These are phyloP conservation scores for Vigna radiata DNA, from an alignment of 306 rosid species.

Conservation along the genomic window DNA sequence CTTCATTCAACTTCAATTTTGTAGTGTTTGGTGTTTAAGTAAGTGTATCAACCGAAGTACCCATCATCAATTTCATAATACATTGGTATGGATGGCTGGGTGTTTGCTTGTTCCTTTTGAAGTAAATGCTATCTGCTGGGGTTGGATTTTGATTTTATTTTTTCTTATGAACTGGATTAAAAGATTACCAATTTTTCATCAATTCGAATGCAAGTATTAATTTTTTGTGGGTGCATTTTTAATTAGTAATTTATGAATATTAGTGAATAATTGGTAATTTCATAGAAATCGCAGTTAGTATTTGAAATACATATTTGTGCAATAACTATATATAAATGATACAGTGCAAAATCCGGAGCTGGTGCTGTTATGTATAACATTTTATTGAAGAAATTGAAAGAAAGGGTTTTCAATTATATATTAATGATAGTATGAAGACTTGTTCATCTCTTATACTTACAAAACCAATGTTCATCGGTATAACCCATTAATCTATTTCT, in stretches of 20 bases:
- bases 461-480: neutral
- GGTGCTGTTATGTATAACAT: slow-evolving; percentile 22
- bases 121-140: neutral
- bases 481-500: slow-evolving; percentile 20
- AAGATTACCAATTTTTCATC: slow-evolving; percentile 8
- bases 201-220: slow-evolving; percentile 4
- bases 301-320: slow-evolving; percentile 1
- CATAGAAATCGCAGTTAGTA: neutral
- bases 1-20: slow-evolving; percentile 20
- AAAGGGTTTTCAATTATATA: neutral
- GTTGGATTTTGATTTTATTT: slow-evolving; percentile 9
- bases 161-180: neutral
- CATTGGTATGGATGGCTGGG: slow-evolving; percentile 1
- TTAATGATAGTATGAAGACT: neutral
- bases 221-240: neutral
- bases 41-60: slow-evolving; percentile 25
- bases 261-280: slow-evolving; percentile 29
- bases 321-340: neutral
- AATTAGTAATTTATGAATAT: neutral
- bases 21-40: slow-evolving; percentile 29
- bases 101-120: slow-evolving; percentile 36
- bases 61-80: slow-evolving; percentile 7
- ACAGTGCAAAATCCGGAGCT: neutral
- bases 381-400: slow-evolving; percentile 32
- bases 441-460: neutral